Base-by-base conservation (phyloP, 2,329 filamentous ascomycete species). In the Saccharata proteae region DNA sequence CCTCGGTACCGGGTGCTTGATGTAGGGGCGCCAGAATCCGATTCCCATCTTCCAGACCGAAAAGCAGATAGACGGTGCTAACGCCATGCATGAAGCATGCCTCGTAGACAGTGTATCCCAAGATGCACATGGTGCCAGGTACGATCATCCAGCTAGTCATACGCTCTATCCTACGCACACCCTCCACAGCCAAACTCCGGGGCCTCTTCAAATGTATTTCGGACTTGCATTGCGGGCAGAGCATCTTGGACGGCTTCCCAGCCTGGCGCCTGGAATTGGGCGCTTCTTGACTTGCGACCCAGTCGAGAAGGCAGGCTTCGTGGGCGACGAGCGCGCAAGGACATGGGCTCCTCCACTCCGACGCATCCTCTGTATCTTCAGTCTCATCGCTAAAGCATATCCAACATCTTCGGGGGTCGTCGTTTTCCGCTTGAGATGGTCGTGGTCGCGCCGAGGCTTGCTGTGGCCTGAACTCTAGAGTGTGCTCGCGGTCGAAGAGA, bases 281-380 rank as follows among this genome's bases (percentile, higher is more conserved):
- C 14, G 69, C 64, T 57, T 94, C 85, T 49, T 84, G 73, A 49
- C 93, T 84, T n/a, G 82, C 79, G 12, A 96, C 79, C 86, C 86
- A 98, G 46, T 84, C 80, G 22, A 96, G 66, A 42, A 96, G 68
- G 52, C 86, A 93, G 38, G 75, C 71, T 53, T 96, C 85, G 52
- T 98, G 90, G 2, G 86, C 90, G 34, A 82, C 81, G 22, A 98
- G 67, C 9, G 82, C 85, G 57, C 90, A 98, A 1, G 79, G 80
- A 52, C 90, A 98, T 2, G 90, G 86, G 33, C 80, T 81, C 26
- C 83, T 76, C 88, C 90, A 98, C 43, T 68, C 65, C 2, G 66
- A 65, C 16, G 69, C 69, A 9, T 65, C 63, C 6, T 69, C 67
- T n/a, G 61, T 61, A 35, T 79, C 74, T 45, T 79, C 75, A 5